phyloP scores from a whole-genome alignment of 345 rosid species.

The Odontarrhena argentea region DNA sequence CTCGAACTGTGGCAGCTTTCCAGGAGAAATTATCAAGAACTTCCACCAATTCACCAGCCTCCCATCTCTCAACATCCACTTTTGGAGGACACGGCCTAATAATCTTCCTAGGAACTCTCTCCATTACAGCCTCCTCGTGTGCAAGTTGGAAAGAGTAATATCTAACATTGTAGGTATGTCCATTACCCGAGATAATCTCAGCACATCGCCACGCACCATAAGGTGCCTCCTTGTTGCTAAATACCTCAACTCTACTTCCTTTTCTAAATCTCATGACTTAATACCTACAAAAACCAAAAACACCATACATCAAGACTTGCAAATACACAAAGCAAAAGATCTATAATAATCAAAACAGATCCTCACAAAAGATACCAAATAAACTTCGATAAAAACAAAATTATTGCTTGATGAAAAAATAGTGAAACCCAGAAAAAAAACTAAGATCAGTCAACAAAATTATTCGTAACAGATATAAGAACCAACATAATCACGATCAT shows the following conservation, averaged over 20 bases:
- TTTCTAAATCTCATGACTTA: conserved; percentile 64
- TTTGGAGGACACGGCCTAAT: conserved; percentile 76
- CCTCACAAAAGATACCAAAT: not conserved
- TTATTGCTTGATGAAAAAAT: not conserved
- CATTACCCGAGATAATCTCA: conserved; percentile 66
- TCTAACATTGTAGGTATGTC: conserved; percentile 58
- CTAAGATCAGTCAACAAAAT: conserved; percentile 3
- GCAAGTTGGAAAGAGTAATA: conserved; percentile 35
- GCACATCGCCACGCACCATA: conserved; percentile 68
- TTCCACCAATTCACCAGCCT: conserved; percentile 64
- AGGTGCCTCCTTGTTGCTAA: conserved; percentile 53
- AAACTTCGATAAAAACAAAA: conserved; percentile 1
- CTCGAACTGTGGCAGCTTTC: conserved; percentile 57
- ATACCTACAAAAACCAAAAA: conserved; percentile 31
- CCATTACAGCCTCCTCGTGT: conserved; percentile 30
- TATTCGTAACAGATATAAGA: not conserved
- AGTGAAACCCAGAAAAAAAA: not conserved
- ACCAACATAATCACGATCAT: conserved; percentile 22
- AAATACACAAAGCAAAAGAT: not conserved
- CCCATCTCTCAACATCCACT: conserved; percentile 49
- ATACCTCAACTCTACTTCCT: conserved; percentile 72
- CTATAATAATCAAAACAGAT: conserved; percentile 11
- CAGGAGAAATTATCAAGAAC: conserved; percentile 56
- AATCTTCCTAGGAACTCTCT: conserved; percentile 60
- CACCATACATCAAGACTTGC: not conserved